Conservation (phyloP, 768 basidiomycete species). For the Suillus weaverae region DNA sequence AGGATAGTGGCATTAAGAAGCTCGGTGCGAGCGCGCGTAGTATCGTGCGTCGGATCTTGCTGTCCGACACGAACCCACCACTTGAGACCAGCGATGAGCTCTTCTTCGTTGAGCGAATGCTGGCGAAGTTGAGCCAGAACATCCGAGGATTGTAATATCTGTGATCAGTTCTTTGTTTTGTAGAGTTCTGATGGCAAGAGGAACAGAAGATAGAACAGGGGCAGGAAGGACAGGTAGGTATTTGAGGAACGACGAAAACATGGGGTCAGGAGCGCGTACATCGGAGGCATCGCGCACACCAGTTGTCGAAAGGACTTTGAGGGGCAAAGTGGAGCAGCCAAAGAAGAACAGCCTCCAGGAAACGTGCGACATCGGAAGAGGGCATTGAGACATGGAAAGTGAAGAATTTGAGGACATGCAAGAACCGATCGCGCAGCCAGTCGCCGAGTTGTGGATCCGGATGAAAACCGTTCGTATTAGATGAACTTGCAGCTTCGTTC, state of each 20-base stretch:
- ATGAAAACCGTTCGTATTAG: slow-evolving; percentile 25
- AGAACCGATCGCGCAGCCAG: slow-evolving; percentile 57
- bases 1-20: slow-evolving; percentile 76
- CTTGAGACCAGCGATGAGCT: slow-evolving; percentile 79
- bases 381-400: slow-evolving; percentile 89
- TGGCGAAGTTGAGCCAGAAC: slow-evolving; percentile 74
- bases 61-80: slow-evolving; percentile 72
- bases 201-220: slow-evolving; percentile 53
- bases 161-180: slow-evolving; percentile 65
- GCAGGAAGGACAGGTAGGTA: slow-evolving; percentile 73
- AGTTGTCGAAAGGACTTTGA: slow-evolving; percentile 73
- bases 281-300: slow-evolving; percentile 68
- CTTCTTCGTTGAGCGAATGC: slow-evolving; percentile 66
- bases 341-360: slow-evolving; percentile 83
- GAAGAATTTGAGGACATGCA: slow-evolving; percentile 88
- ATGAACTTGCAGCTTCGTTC: slow-evolving; percentile 45
- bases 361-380: slow-evolving; percentile 68
- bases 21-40: slow-evolving; percentile 50
- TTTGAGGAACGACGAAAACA: slow-evolving; percentile 74
- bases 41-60: slow-evolving; percentile 35
- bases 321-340: slow-evolving; percentile 48
- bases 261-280: slow-evolving; percentile 72
- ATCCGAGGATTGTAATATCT: slow-evolving; percentile 76
- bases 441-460: slow-evolving; percentile 43
- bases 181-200: slow-evolving; percentile 60